Evolutionary conservation across 1,139 yeast species (phyloP), one percentile per base, ranked within the genome.

Genomic region (Geotrichum restrictum): DNA sequence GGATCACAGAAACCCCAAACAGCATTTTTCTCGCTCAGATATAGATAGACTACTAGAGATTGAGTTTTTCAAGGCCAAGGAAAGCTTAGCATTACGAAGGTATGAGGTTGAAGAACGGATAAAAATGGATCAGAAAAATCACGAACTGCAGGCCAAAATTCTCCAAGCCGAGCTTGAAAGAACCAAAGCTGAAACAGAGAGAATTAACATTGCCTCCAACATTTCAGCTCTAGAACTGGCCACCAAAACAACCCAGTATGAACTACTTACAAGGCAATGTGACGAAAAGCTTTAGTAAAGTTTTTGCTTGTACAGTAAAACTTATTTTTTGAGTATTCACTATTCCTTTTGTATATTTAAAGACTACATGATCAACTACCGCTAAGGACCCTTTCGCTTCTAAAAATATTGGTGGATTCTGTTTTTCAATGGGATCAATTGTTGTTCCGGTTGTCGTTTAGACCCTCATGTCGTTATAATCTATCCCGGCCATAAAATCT

Each of bases 161-260:
- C 31, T 48, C 38, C 48, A 45, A 33, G 43, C 43, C 22, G 43
- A 48, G 24, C 52, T 48, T 6, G 52, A 48, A 13, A 42, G 34
- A 31, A 41, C 52, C 24, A 43, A 42, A n/a, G 52, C 45, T 1
- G 52, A 48, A 19, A 22, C 38, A 7, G 52, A 48, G 16, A 27
- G 40, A 16, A 22, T 48, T 3, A 42, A 36, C 10, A 36, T 48
- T 18, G 48, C 42, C 31, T 22, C 48, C 7, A 43, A 36, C 14
- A 18, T 48, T 13, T 47, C 52, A 5, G 32, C 47, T 1, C 39
- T 43, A 10, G 52, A 48, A 5, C 34, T 48, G 18, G 45, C 37
- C 10, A 43, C 48, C 11, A 48, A 43, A 36, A 13, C 19, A 32
- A 27, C 42, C 21, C 38, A 40, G 22, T 33, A 42, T 10, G 32